phyloP scores from a whole-genome alignment of 75 land plant species.

The Gnetum montanum region DNA sequence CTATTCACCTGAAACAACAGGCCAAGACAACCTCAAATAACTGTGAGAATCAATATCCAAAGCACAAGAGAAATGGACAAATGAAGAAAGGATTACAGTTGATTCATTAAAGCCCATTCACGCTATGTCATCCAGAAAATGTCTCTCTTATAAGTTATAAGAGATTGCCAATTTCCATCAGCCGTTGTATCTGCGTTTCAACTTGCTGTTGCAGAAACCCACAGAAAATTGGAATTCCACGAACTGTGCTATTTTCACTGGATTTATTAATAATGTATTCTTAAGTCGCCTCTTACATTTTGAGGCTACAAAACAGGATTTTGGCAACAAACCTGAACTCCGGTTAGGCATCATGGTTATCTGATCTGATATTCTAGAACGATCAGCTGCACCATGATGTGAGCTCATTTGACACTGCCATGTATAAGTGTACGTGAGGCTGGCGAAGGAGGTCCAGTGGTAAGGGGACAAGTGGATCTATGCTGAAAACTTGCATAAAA shows the following conservation, averaged over 20 bases:
- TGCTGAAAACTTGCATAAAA: too few relatives aligned
- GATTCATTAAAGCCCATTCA: conserved; percentile 94
- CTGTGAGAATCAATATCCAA: too few relatives aligned
- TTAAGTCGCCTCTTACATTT: too few relatives aligned
- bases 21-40: too few relatives aligned
- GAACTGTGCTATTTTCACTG: conserved; percentile 1
- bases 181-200: conserved; percentile 83
- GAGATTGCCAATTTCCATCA: conserved; percentile 86
- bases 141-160: conserved; percentile 94
- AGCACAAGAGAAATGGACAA: too few relatives aligned
- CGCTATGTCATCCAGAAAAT: conserved; percentile 72
- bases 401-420: too few relatives aligned
- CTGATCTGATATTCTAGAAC: conserved; percentile 81
- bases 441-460: too few relatives aligned
- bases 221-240: too few relatives aligned
- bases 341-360: conserved; percentile 74
- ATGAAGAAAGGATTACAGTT: conserved; percentile 33
- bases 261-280: not conserved
- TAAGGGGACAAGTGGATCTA: too few relatives aligned
- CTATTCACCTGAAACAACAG: conserved; percentile 62
- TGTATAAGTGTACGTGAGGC: too few relatives aligned
- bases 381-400: too few relatives aligned
- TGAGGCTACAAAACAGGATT: not conserved
- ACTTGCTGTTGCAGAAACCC: conserved; percentile 76
- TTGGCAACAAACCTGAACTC: conserved; percentile 66